Conservation (phyloP, 2,329 filamentous ascomycete species). For the Ophiostoma sp. region DNA sequence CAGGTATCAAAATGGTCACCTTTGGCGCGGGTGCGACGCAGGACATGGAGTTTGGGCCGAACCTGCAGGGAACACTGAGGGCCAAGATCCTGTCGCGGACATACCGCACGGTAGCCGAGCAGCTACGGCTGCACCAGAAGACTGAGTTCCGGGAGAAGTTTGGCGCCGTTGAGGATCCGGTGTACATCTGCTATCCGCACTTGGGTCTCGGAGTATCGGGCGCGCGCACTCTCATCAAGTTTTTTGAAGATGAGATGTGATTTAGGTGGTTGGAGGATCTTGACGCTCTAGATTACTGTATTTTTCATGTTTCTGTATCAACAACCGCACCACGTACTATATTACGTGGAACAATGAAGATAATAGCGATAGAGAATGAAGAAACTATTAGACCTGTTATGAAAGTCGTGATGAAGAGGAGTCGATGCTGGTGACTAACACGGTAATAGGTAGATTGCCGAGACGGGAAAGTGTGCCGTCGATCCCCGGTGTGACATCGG, state of each 20-base stretch:
- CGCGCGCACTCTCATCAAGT: slow-evolving; percentile 78
- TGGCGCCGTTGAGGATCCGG: slow-evolving; percentile 73
- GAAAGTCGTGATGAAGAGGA: no score
- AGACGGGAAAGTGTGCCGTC: neutral
- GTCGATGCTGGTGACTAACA: neutral
- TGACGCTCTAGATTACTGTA: neutral
- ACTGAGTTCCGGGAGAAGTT: slow-evolving; percentile 88
- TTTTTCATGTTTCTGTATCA: neutral
- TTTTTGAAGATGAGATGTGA: slow-evolving; percentile 64
- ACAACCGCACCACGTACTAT: no score
- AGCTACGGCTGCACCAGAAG: slow-evolving; percentile 77
- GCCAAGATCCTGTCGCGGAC: slow-evolving; percentile 76
- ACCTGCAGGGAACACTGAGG: slow-evolving; percentile 72
- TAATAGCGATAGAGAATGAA: no score
- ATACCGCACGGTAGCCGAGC: slow-evolving; percentile 75
- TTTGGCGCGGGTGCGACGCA: slow-evolving; percentile 79
- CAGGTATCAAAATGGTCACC: slow-evolving; percentile 64
- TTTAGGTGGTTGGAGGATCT: no score
- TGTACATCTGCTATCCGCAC: slow-evolving; percentile 86
- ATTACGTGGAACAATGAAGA: neutral
- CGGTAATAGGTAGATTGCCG: neutral
- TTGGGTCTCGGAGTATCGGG: slow-evolving; percentile 78
- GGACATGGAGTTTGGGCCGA: slow-evolving; percentile 70
- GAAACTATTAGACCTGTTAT: no score
- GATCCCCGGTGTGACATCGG: neutral